Conservation (phyloP, 2,329 filamentous ascomycete genomes). For the Exophiala sideris region DNA sequence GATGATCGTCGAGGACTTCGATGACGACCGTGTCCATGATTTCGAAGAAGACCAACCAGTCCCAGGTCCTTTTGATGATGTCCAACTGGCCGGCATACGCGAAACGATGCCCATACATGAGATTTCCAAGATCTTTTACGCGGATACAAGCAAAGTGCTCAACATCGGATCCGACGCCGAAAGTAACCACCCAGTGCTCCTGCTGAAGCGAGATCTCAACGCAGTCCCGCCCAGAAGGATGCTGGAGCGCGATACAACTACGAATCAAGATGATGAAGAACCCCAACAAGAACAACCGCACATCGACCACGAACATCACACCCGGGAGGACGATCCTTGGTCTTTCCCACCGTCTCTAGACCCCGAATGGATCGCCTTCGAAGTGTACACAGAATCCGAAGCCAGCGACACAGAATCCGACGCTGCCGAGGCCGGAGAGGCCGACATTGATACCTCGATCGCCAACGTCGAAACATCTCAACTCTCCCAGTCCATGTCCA, state of each 20-base stretch:
- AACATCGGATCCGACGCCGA: constrained; percentile 72
- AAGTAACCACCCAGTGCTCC: constrained; percentile 68
- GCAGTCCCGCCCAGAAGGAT: constrained; percentile 61
- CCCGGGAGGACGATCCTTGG: constrained; percentile 46
- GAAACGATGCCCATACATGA: constrained; percentile 68
- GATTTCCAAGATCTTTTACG: constrained; percentile 89
- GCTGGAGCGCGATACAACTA: constrained; percentile 44
- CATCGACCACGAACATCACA: constrained; percentile 17
- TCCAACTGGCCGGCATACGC: constrained; percentile 61
- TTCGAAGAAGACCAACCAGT: constrained; percentile 59
- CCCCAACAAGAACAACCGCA: constrained; percentile 13
- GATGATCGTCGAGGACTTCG: constrained; percentile 76
- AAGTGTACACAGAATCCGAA: constrained; percentile 67
- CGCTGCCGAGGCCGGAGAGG: constrained; percentile 17
- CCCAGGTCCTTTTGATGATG: constrained; percentile 59
- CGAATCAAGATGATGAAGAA: constrained; percentile 28
- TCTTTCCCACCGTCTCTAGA: constrained; percentile 72
- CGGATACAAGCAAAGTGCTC: constrained; percentile 82
- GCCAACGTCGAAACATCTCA: constrained; percentile 35
- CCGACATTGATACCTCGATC: constrained; percentile 16
- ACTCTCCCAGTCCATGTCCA: constrained; percentile 43
- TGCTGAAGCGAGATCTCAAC: constrained; percentile 68
- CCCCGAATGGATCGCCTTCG: constrained; percentile 86
- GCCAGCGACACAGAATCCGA: constrained; percentile 23
- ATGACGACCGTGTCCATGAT: constrained; percentile 66